Conservation (phyloP, 208 protist species). For the Phytomonas francai region DNA sequence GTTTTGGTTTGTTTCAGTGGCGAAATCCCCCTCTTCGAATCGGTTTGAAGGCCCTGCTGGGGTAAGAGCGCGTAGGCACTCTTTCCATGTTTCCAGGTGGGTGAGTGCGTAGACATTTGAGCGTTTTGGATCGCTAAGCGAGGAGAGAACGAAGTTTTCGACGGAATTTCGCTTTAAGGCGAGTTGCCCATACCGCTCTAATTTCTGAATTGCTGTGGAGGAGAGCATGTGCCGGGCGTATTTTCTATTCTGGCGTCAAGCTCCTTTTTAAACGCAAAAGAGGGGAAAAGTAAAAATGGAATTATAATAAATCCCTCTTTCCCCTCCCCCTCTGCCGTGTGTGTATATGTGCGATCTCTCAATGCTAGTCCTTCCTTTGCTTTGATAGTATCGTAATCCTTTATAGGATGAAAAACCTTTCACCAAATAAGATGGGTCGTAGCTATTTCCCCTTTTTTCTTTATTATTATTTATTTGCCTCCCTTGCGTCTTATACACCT, state of each 20-base stretch:
- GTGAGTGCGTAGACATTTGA: constrained; percentile 82
- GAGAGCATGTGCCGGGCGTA: constrained; percentile 48
- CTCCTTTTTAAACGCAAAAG: background rate
- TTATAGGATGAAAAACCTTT: too few relatives aligned
- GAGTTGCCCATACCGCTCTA: constrained; percentile 82
- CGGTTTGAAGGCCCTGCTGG: background rate
- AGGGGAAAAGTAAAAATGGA: background rate
- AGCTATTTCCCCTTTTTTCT: too few relatives aligned
- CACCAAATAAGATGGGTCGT: too few relatives aligned
- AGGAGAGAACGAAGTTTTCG: constrained; percentile 64
- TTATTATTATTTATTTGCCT: too few relatives aligned
- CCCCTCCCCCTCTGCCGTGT: too few relatives aligned
- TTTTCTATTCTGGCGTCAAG: constrained; percentile 10
- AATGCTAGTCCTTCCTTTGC: too few relatives aligned
- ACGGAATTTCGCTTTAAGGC: constrained; percentile 62
- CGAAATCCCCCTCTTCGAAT: constrained; percentile 1
- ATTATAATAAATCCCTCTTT: background rate
- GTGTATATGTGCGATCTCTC: too few relatives aligned
- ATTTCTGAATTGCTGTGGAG: constrained; percentile 76
- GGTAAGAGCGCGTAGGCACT: too few relatives aligned
- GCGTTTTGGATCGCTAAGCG: constrained; percentile 59
- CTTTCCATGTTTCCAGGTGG: constrained; percentile 56
- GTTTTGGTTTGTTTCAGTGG: constrained; percentile 3
- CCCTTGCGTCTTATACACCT: too few relatives aligned
- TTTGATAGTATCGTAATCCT: too few relatives aligned